These are phyloP conservation scores for Ceratobasidium sp. DNA, from an alignment of 1,284 basidiomycete genomes.

Conservation along the genomic window DNA sequence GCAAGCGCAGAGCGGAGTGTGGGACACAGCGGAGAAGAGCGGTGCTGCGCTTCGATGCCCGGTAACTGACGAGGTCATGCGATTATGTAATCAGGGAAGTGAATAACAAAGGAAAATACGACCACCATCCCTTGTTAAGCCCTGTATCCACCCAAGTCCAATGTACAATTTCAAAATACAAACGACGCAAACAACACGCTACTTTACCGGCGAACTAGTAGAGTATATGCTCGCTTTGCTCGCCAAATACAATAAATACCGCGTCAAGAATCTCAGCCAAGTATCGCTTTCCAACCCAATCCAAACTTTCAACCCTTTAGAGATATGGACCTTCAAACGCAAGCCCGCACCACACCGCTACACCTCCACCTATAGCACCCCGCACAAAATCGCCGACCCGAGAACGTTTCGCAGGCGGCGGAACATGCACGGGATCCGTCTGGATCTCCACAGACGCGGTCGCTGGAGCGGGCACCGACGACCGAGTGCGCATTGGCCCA, in stretches of 20 bases:
- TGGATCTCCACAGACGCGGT: no score
- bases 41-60: not conserved
- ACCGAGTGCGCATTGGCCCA: no score
- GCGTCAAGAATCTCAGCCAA: not conserved
- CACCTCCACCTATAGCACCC: no score
- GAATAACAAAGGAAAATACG: not conserved
- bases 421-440: no score
- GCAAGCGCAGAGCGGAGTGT: conserved; percentile 4
- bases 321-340: no score
- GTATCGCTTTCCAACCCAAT: not conserved
- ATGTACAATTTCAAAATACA: not conserved
- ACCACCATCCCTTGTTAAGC: not conserved
- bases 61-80: not conserved
- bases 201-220: not conserved
- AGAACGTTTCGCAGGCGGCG: no score
- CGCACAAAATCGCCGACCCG: no score
- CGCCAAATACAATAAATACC: no score
- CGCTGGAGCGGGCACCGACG: no score
- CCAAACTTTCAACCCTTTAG: no score
- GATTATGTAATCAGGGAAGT: not conserved
- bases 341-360: no score
- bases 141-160: not conserved
- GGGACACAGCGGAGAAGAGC: conserved; percentile 13
- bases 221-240: not conserved
- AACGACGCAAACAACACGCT: not conserved